Conservation (phyloP, 2,329 filamentous ascomycete genomes). For the Talaromyces sp. region DNA sequence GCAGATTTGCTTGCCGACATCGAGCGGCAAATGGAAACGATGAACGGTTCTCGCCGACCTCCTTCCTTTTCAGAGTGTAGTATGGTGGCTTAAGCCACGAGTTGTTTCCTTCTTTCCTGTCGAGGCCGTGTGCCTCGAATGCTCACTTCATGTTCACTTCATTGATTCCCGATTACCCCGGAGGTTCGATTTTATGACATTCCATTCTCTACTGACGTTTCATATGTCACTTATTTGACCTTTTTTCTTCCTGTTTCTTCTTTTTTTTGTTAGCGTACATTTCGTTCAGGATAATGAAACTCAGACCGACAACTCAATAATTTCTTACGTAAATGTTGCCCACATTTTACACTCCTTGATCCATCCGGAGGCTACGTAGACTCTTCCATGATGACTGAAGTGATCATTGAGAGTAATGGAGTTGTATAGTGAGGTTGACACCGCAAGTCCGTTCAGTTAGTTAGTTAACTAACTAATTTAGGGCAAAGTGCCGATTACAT, state of each 20-base stretch:
- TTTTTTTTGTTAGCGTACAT: neutral
- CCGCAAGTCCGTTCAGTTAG: too few species aligned
- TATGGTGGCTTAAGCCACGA: neutral
- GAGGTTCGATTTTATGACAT: neutral
- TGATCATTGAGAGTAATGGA: too few species aligned
- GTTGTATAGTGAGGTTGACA: too few species aligned
- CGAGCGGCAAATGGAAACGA: conserved; percentile 58
- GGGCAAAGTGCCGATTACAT: conserved; percentile 16
- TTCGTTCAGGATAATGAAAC: neutral
- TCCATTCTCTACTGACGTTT: neutral
- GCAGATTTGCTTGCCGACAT: conserved; percentile 67
- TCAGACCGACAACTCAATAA: neutral
- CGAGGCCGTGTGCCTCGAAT: neutral
- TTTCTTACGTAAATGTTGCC: neutral
- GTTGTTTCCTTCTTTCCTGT: neutral
- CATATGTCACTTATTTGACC: neutral
- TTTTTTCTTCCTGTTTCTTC: neutral
- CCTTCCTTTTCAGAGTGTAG: conserved; percentile 10
- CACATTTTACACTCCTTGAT: neutral
- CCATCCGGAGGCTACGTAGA: neutral
- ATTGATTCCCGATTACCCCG: neutral
- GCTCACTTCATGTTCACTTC: neutral
- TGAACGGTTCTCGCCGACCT: conserved; percentile 31
- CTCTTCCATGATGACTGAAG: neutral
- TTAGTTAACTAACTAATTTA: neutral